phyloP scores from a whole-genome alignment of 2,329 filamentous ascomycete genomes.

The Pseudogymnoascus sp. region DNA sequence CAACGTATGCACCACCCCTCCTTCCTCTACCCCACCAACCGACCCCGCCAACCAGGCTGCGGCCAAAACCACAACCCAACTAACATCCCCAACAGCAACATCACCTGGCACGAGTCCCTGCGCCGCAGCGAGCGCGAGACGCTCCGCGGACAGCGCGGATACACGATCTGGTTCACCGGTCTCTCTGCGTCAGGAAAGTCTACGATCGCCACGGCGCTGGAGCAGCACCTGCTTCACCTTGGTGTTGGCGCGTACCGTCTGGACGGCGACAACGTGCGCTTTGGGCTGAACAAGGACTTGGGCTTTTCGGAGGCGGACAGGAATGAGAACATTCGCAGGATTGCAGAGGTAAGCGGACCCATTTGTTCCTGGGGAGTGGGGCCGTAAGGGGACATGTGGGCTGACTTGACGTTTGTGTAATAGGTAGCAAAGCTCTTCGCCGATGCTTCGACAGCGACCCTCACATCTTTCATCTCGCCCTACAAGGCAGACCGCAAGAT shows the following conservation, averaged over 20 bases:
- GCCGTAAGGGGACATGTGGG: background rate
- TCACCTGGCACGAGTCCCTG: conserved; percentile 77
- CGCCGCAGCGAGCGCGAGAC: conserved; percentile 67
- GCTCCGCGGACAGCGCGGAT: conserved; percentile 73
- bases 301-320: conserved; percentile 89
- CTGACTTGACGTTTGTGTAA: conserved; percentile 9
- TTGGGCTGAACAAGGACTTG: conserved; percentile 95
- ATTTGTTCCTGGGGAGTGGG: background rate
- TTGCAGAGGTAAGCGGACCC: conserved; percentile 57
- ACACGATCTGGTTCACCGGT: conserved; percentile 97
- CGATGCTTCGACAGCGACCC: conserved; percentile 75
- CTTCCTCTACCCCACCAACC: conserved; percentile 19
- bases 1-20: conserved; percentile 24
- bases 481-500: conserved; percentile 80
- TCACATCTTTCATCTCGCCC: conserved; percentile 95
- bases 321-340: conserved; percentile 95
- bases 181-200: conserved; percentile 96
- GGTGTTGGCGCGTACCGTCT: conserved; percentile 81
- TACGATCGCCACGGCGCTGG: conserved; percentile 89
- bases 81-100: conserved; percentile 55
- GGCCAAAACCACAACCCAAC: conserved; percentile 12
- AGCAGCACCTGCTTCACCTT: conserved; percentile 89
- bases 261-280: conserved; percentile 96
- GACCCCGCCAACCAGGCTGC: background rate
- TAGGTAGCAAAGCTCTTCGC: conserved; percentile 93